Evolutionary conservation across 257 asterid species (phyloP), one percentile per base, ranked within the genome.

Genomic region (Plantago elongata): DNA sequence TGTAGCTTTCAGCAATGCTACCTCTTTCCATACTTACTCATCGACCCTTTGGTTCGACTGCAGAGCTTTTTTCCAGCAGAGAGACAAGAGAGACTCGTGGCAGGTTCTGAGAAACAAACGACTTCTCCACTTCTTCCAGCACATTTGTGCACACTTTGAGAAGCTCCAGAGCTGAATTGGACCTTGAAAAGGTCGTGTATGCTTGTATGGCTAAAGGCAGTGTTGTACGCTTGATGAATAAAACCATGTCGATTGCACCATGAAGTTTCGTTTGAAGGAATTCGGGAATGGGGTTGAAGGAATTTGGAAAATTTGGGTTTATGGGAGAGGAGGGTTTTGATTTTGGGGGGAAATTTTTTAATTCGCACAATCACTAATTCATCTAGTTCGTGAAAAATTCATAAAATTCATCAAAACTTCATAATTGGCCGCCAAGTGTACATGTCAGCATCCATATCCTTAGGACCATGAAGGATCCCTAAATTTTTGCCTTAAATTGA

Each of bases 101-200:
- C 95, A 77, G 96, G 10, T 84, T 81, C 30, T 80, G 95, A 0
- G 89, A 81, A 44, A 85, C 94, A 15, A 90, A 88, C 3, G 94
- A 75, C 63, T 87, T 88, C 80, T 88, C 98, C n/a, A 77, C 91
- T 64, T 85, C 95, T 51, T 90, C 98, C 5, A 90, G 95, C 61
- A 79, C 85, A 42, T 88, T 74, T 5, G 98, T 90, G 79, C 96
- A 82, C 14, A 90, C 91, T 57, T 82, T 85, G n/a, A 90, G 68
- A 34, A 90, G 94, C 84, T 88, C 98, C 5, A 90, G 37, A 38
- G 93, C 95, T 11, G 96, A 82, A 64, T 78, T 85, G 72, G 94
- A 90, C 75, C 89, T 76, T 4, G 96, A 82, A 70, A 83, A 90
- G 9, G 75, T 71, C 3, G 85, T 69, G 78, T 85, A 90, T 4